Conservation (phyloP, 2,329 filamentous ascomycete genomes). For the Curvularia sp. region DNA sequence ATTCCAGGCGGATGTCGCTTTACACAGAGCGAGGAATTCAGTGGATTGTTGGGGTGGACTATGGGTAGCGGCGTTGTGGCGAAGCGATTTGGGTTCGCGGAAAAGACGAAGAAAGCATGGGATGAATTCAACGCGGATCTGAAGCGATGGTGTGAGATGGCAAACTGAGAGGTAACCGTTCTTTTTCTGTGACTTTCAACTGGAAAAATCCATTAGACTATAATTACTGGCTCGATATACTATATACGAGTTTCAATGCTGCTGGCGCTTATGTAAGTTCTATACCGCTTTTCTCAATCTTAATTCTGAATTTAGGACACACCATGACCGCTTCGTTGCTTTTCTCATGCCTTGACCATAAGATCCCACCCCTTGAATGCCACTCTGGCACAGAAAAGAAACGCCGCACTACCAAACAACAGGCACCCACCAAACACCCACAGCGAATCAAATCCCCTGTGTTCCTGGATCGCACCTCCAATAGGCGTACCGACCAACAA, state of each 20-base stretch:
- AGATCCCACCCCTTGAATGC: slow-evolving; percentile 35
- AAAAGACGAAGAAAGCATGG: slow-evolving; percentile 22
- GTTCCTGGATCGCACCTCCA: slow-evolving; percentile 60
- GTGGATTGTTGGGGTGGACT: slow-evolving; percentile 22
- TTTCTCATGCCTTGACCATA: slow-evolving; percentile 34
- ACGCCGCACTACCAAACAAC: slow-evolving; percentile 30
- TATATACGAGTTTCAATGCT: neutral
- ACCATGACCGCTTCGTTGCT: neutral
- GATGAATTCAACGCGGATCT: slow-evolving; percentile 24
- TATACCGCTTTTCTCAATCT: neutral
- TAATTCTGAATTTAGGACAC: neutral
- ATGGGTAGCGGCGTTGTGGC: slow-evolving; percentile 24
- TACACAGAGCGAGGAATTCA: slow-evolving; percentile 29
- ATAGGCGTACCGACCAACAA: slow-evolving; percentile 64
- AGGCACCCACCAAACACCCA: slow-evolving; percentile 55
- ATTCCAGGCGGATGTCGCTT: slow-evolving; percentile 26
- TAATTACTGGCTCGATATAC: neutral
- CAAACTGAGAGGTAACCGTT: neutral
- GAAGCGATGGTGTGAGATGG: slow-evolving; percentile 22
- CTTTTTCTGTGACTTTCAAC: neutral
- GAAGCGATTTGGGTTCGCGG: slow-evolving; percentile 15
- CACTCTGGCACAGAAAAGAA: slow-evolving; percentile 33
- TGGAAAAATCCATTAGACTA: neutral
- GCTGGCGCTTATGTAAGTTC: neutral
- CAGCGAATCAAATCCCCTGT: slow-evolving; percentile 52